phyloP scores from a whole-genome alignment of 2,329 filamentous ascomycete species.

The Fusarium nurragi region DNA sequence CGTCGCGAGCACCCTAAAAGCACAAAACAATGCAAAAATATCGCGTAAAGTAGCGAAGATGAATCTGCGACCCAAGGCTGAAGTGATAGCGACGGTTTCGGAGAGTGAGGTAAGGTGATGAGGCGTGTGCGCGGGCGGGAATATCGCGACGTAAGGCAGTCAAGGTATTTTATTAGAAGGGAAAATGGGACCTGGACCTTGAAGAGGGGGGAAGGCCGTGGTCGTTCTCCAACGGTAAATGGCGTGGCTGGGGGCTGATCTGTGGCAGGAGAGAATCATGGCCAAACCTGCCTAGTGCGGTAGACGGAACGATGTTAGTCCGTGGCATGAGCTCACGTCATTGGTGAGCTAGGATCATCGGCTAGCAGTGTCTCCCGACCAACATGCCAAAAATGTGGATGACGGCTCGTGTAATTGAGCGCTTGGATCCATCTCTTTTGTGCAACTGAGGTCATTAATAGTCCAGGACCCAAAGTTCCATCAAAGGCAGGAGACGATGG shows the following conservation, averaged over 20 bases:
- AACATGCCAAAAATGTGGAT: conserved; percentile 18
- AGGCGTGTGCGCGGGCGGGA: conserved; percentile 37
- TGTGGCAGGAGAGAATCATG: conserved; percentile 20
- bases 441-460: conserved; percentile 16
- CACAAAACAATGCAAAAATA: conserved; percentile 42
- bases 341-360: conserved; percentile 10
- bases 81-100: conserved; percentile 38
- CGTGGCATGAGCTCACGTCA: accelerated
- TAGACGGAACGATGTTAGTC: conserved; percentile 6
- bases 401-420: conserved; percentile 20
- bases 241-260: conserved; percentile 51
- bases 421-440: conserved; percentile 4
- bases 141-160: conserved; percentile 38
- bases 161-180: conserved; percentile 40
- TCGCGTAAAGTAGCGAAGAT: conserved; percentile 35
- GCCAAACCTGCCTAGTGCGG: neutral
- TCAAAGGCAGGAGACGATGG: neutral
- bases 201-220: conserved; percentile 41
- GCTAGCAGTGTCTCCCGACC: conserved; percentile 17
- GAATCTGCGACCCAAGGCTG: conserved; percentile 42
- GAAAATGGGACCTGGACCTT: conserved; percentile 45
- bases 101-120: conserved; percentile 35
- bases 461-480: neutral
- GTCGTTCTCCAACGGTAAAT: conserved; percentile 49
- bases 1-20: conserved; percentile 45